Conservation (phyloP, 345 rosid genomes). For the Isatis tinctoria region DNA sequence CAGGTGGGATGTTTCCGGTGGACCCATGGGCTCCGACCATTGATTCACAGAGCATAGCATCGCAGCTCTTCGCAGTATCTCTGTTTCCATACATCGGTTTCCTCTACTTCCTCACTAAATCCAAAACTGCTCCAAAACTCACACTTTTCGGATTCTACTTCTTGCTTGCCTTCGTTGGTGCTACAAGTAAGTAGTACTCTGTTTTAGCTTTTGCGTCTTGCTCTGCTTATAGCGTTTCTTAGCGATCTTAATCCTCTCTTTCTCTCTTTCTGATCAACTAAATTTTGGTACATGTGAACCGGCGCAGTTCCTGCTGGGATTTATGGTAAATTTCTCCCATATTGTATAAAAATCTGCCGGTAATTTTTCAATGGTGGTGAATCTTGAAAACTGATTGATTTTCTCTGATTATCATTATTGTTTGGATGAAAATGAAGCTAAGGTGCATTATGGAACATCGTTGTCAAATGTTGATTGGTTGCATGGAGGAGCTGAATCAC, state of each 20-base stretch:
- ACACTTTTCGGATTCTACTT: constrained; percentile 94
- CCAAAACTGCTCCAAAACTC: constrained; percentile 76
- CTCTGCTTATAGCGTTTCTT: constrained; percentile 6
- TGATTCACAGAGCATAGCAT: constrained; percentile 76
- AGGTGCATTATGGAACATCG: constrained; percentile 82
- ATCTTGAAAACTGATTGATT: neutral
- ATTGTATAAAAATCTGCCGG: neutral
- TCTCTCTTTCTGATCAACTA: neutral
- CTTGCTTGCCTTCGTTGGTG: constrained; percentile 87
- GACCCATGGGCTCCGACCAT: constrained; percentile 86
- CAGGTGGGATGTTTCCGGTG: constrained; percentile 60
- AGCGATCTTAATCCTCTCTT: constrained; percentile 10
- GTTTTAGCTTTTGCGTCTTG: neutral
- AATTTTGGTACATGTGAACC: neutral
- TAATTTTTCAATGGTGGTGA: neutral
- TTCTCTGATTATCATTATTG: neutral
- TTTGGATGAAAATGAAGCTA: constrained; percentile 46
- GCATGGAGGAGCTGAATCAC: constrained; percentile 93
- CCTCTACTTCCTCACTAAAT: constrained; percentile 84
- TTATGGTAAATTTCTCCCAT: constrained; percentile 49
- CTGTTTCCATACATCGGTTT: constrained; percentile 86
- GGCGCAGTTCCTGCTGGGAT: constrained; percentile 82
- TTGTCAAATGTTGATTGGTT: constrained; percentile 92
- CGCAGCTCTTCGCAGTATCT: constrained; percentile 76
- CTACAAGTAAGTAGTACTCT: constrained; percentile 68